Evolutionary conservation across 2,329 filamentous ascomycete genomes (phyloP).

Genomic region (Xylariales sp.): DNA sequence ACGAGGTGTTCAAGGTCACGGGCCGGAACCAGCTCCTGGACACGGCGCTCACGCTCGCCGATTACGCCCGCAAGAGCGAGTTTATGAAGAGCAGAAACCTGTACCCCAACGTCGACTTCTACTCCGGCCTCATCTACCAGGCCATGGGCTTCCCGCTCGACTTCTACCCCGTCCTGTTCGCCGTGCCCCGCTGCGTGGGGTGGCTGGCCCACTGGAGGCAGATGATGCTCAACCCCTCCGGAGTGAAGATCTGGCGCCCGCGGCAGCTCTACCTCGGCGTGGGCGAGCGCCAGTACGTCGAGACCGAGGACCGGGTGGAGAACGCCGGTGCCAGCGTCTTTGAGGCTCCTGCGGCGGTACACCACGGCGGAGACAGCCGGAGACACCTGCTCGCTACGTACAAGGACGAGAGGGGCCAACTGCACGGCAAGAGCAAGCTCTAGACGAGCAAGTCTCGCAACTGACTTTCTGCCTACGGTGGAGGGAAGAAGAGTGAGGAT

Average conservation of each 20-base stretch:
- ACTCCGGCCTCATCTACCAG: conserved; percentile 47
- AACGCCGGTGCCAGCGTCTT: conserved; percentile 25
- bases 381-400: conserved; percentile 34
- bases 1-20: conserved; percentile 44
- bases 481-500: too few species aligned
- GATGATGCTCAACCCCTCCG: conserved; percentile 39
- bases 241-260: conserved; percentile 48
- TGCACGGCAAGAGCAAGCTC: conserved; percentile 22
- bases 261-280: conserved; percentile 44
- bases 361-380: conserved; percentile 38
- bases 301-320: conserved; percentile 26
- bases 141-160: conserved; percentile 49
- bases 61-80: conserved; percentile 39
- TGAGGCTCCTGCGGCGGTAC: conserved; percentile 29
- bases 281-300: conserved; percentile 38
- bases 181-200: conserved; percentile 44
- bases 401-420: conserved; percentile 29
- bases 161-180: conserved; percentile 48
- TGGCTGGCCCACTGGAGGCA: conserved; percentile 50
- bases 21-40: conserved; percentile 47
- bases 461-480: too few species aligned
- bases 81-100: conserved; percentile 45
- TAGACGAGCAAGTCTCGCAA: too few species aligned
- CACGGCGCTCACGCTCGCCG: conserved; percentile 40
- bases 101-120: conserved; percentile 50